These are phyloP conservation scores for Cynara cardunculus DNA, from an alignment of 129 eudicot genomes.

Conservation along the genomic window DNA sequence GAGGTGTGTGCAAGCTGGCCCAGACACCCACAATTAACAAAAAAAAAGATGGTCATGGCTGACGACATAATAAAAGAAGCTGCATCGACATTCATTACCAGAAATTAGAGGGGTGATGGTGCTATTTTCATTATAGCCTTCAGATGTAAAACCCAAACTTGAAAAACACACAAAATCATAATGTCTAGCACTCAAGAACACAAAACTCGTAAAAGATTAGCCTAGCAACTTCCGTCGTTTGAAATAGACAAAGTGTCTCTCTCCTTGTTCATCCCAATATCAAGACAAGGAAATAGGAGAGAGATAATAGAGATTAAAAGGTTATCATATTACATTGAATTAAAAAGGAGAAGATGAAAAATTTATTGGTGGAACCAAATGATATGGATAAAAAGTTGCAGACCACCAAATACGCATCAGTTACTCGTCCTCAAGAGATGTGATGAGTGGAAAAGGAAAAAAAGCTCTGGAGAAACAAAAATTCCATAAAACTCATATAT, in stretches of 20 bases:
- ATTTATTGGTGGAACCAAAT: neutral
- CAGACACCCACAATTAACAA: neutral
- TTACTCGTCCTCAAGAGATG: neutral
- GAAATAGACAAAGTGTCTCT: neutral
- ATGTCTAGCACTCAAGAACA: neutral
- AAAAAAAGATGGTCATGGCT: neutral
- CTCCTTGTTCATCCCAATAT: neutral
- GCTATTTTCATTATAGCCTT: neutral
- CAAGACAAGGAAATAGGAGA: neutral
- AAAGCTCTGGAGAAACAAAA: neutral
- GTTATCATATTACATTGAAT: neutral
- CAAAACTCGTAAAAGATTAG: neutral
- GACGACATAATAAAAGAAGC: neutral
- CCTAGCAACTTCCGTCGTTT: neutral
- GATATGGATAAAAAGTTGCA: neutral
- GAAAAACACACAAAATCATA: neutral
- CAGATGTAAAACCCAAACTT: neutral
- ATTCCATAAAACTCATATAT: neutral
- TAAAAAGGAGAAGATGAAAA: neutral
- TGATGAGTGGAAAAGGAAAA: neutral
- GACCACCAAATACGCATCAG: neutral
- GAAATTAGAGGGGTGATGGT: neutral
- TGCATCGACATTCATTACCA: neutral
- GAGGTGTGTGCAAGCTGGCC: neutral
- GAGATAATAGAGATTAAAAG: neutral